Conservation (phyloP, 1,139 yeast genomes). For the Diutina catenulata region DNA sequence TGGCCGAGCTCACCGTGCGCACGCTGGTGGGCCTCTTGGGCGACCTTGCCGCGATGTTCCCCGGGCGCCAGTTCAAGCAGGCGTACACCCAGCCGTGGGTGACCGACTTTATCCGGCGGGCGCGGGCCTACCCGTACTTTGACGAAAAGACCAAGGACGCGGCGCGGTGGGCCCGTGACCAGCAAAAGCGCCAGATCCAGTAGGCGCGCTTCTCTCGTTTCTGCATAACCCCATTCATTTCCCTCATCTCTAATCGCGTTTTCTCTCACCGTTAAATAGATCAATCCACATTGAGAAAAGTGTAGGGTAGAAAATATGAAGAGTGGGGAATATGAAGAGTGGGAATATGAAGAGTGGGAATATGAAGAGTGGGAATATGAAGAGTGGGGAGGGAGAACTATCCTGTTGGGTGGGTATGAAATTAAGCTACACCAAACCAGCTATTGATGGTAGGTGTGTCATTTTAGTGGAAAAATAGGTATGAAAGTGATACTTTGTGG, state of each 20-base stretch:
- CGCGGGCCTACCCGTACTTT: constrained; percentile 52
- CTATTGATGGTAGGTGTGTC: too few species aligned
- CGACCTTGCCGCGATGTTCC: constrained; percentile 81
- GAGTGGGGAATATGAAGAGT: too few species aligned
- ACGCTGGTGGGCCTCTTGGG: constrained; percentile 85
- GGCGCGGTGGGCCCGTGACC: constrained; percentile 95
- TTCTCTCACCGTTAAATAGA: too few species aligned
- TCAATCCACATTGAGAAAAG: too few species aligned
- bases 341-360: too few species aligned
- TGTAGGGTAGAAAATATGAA: too few species aligned
- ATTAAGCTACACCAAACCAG: too few species aligned
- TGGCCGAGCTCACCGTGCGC: constrained; percentile 57
- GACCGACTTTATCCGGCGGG: constrained; percentile 60
- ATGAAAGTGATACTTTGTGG: too few species aligned
- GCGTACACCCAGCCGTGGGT: constrained; percentile 69
- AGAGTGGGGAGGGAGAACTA: too few species aligned
- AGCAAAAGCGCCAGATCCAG: constrained; percentile 54
- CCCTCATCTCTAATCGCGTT: constrained; percentile 1
- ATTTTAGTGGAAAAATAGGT: too few species aligned
- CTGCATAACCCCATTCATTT: neutral
- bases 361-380: too few species aligned
- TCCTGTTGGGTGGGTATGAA: too few species aligned
- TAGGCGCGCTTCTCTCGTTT: constrained; percentile 6
- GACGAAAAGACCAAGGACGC: constrained; percentile 67
- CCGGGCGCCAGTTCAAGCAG: constrained; percentile 58